phyloP scores from a whole-genome alignment of 371 early-diverging fungal species.

The Gilbertella persicaria region DNA sequence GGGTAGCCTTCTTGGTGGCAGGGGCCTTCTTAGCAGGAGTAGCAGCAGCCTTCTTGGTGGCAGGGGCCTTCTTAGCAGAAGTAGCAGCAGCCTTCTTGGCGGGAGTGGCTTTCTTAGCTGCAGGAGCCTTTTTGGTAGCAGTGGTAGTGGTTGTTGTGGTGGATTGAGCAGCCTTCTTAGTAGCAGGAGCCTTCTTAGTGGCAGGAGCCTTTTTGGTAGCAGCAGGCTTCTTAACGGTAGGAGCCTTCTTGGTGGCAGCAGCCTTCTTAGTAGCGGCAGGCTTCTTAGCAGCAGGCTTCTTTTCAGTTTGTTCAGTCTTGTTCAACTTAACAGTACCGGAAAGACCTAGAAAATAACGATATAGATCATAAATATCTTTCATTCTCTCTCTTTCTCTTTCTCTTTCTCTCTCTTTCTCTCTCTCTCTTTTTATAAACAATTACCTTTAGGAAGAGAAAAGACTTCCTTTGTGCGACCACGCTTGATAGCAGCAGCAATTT shows the following conservation, averaged over 20 bases:
- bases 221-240: conserved; percentile 48
- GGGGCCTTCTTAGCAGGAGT: conserved; percentile 55
- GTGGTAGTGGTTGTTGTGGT: conserved; percentile 46
- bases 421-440: conserved; percentile 7
- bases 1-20: conserved; percentile 48
- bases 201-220: conserved; percentile 55
- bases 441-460: conserved; percentile 75
- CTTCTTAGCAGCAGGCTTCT: conserved; percentile 57
- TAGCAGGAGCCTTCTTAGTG: conserved; percentile 35
- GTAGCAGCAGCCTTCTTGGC: conserved; percentile 27
- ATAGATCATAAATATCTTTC: neutral
- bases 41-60: conserved; percentile 20
- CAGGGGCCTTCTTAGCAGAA: conserved; percentile 24
- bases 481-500: conserved; percentile 76
- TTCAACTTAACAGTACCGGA: conserved; percentile 74
- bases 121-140: conserved; percentile 40
- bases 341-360: conserved; percentile 33
- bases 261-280: conserved; percentile 48
- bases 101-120: conserved; percentile 42
- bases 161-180: conserved; percentile 47
- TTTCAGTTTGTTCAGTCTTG: conserved; percentile 56
- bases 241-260: conserved; percentile 52
- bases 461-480: conserved; percentile 68
- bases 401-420: conserved; percentile 6
- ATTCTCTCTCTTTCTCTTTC: conserved; percentile 6